A percentile compares a stretch with the other conserved stretches of the same genome.
Conservation (phyloP, 2,329 filamentous ascomycete species). For the Bipolaris cookei region DNA sequence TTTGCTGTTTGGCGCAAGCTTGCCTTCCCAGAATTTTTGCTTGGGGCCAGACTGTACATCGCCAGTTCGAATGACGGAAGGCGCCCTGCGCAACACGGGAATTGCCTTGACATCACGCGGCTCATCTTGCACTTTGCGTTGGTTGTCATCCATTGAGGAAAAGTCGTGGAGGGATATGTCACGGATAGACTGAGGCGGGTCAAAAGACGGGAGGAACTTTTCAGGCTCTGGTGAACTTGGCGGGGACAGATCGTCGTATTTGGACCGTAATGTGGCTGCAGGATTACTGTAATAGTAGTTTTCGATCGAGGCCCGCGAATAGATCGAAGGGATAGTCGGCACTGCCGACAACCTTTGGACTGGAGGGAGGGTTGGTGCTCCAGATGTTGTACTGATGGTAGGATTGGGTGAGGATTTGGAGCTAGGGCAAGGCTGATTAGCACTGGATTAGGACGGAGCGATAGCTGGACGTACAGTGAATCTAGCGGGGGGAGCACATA, state of each 20-base stretch:
- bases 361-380: slow-evolving; percentile 57
- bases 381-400: slow-evolving; percentile 34
- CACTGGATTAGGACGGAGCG: not conserved
- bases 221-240: slow-evolving; percentile 50
- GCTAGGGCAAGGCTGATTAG: slow-evolving; percentile 21
- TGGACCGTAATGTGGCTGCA: slow-evolving; percentile 26
- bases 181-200: slow-evolving; percentile 42
- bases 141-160: slow-evolving; percentile 50
- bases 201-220: slow-evolving; percentile 22
- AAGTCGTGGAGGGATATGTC: slow-evolving; percentile 48
- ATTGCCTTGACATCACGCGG: slow-evolving; percentile 34
- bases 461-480: slow-evolving; percentile 31
- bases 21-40: slow-evolving; percentile 48
- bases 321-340: slow-evolving; percentile 61
- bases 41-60: slow-evolving; percentile 22
- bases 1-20: slow-evolving; percentile 44
- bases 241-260: slow-evolving; percentile 46
- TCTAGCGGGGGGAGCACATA: slow-evolving; percentile 29
- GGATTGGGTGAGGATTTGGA: slow-evolving; percentile 28
- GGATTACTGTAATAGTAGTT: slow-evolving; percentile 32
- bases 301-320: slow-evolving; percentile 62
- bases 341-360: slow-evolving; percentile 55
- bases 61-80: slow-evolving; percentile 28
- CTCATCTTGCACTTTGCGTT: slow-evolving; percentile 19
- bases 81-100: slow-evolving; percentile 45